Percentiles rank a stretch among this genome's conserved stretches.
phyloP scores from a whole-genome alignment of 169 alveolate species.

The Besnoitia besnoiti region DNA sequence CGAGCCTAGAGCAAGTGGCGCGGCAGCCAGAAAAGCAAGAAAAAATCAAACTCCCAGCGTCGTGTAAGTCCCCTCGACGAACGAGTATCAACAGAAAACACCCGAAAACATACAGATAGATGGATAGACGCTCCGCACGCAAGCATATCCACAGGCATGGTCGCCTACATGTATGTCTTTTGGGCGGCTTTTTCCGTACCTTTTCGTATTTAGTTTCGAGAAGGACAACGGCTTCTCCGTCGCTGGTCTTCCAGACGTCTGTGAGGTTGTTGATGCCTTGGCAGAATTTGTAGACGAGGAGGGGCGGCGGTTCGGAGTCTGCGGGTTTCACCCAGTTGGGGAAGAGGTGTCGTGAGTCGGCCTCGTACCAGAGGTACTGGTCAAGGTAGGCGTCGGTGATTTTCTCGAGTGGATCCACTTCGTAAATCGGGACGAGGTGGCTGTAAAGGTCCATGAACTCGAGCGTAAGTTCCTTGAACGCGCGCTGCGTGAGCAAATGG shows the following conservation, averaged over 20 bases:
- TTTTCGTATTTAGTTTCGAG: slow-evolving; percentile 95
- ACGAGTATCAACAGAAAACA: no score
- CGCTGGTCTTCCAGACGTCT: slow-evolving; percentile 97
- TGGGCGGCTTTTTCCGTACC: slow-evolving; percentile 14
- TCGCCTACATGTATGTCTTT: background rate
- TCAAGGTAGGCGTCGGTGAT: slow-evolving; percentile 99
- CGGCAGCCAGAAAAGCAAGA: no score
- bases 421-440: slow-evolving; percentile 99
- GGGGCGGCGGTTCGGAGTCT: slow-evolving; percentile 99
- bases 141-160: background rate
- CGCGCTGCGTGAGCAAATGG: slow-evolving; percentile 97
- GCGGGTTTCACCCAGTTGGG: slow-evolving; percentile 99
- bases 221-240: slow-evolving; percentile 94
- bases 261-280: slow-evolving; percentile 98
- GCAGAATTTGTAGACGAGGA: slow-evolving; percentile 98
- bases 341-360: slow-evolving; percentile 97
- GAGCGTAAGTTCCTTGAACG: slow-evolving; percentile 98
- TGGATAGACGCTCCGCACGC: no score
- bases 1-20: no score
- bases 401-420: slow-evolving; percentile 99
- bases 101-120: no score
- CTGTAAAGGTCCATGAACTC: slow-evolving; percentile 99
- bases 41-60: no score
- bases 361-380: slow-evolving; percentile 99
- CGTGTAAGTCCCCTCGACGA: no score